Evolutionary conservation across 345 rosid genomes (phyloP).

Genomic region (Stellera chamaejasme): DNA sequence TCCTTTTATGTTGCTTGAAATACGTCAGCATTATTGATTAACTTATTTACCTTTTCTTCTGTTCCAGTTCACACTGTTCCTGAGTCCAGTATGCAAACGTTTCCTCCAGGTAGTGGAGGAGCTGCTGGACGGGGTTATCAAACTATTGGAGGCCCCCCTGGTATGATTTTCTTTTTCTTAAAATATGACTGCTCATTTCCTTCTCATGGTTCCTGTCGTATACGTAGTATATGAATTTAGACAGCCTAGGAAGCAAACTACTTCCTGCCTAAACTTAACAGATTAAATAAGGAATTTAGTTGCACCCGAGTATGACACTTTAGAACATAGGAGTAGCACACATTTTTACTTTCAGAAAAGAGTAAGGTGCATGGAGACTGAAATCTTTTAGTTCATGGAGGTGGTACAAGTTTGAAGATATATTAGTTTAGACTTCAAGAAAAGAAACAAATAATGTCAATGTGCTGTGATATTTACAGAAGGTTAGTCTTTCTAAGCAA

Average conservation of each 20-base stretch:
- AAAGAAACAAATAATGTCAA: too few relatives aligned
- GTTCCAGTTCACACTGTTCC: conserved; percentile 38
- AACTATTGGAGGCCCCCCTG: conserved; percentile 49
- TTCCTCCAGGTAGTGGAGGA: conserved; percentile 53
- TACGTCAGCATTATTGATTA: conserved; percentile 1
- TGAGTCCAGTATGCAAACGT: conserved; percentile 59
- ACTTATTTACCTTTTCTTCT: conserved; percentile 11
- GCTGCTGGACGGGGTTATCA: conserved; percentile 60
- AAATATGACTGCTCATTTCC: neutral
- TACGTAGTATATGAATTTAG: neutral
- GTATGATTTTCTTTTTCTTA: conserved; percentile 27
- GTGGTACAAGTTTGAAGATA: too few relatives aligned
- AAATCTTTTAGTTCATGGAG: too few relatives aligned
- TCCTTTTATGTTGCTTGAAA: neutral
- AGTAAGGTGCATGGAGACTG: too few relatives aligned
- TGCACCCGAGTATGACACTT: neutral
- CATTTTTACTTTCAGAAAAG: too few relatives aligned
- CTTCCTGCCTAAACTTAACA: neutral
- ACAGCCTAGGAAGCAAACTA: neutral
- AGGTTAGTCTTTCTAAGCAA: too few relatives aligned
- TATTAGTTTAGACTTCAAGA: too few relatives aligned
- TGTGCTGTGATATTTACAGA: too few relatives aligned
- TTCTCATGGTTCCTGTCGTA: neutral
- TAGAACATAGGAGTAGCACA: too few relatives aligned
- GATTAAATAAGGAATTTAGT: neutral